These are phyloP conservation scores for Acacia acuminata DNA, from an alignment of 306 rosid species.

Conservation along the genomic window DNA sequence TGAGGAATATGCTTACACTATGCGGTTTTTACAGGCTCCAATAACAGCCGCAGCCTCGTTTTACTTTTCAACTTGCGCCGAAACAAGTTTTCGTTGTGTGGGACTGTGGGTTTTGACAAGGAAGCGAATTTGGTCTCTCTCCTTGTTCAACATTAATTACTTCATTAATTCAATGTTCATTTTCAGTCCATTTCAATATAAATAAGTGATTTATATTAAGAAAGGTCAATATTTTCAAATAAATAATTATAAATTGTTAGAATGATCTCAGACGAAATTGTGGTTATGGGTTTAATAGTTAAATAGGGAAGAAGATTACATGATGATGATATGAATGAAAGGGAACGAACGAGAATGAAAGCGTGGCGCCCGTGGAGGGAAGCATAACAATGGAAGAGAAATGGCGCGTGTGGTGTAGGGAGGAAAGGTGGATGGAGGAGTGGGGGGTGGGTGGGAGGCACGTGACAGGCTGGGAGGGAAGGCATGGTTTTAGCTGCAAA, in stretches of 20 bases:
- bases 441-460: background rate
- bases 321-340: background rate
- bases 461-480: background rate
- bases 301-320: no score
- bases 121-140: background rate
- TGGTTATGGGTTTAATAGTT: background rate
- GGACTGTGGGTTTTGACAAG: background rate
- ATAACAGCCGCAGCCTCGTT: background rate
- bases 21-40: background rate
- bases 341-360: background rate
- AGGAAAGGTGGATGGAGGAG: background rate
- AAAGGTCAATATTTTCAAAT: background rate
- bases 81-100: background rate
- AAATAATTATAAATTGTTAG: no score
- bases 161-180: background rate
- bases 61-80: background rate
- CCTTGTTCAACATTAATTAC: background rate
- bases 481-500: background rate
- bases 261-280: background rate
- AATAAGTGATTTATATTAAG: background rate
- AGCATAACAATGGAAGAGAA: background rate
- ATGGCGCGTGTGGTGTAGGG: background rate
- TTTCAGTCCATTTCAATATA: background rate
- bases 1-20: slow-evolving; percentile 21
- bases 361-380: background rate